Base-by-base conservation (phyloP, 2,329 filamentous ascomycete species). In the Ceratocystis ficicola region DNA sequence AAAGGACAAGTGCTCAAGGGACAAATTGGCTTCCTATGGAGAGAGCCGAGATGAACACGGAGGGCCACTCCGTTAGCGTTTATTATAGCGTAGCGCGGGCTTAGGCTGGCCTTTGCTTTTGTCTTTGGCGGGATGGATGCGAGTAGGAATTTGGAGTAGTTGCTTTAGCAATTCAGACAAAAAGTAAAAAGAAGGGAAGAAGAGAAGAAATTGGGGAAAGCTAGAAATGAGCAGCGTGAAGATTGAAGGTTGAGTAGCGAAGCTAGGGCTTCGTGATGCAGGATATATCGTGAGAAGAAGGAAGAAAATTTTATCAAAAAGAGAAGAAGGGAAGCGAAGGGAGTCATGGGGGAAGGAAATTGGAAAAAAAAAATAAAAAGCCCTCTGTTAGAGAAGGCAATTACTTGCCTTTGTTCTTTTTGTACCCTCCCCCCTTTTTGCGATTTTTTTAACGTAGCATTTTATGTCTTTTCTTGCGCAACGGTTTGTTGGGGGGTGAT, bases 351-450 rank as follows among this genome's bases (percentile, higher is more conserved):
- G 48, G 12, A 41, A 41, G 2, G 2, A 25, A 22, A 5, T 8
- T 50, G 10, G 46, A 20, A 50, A 20, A 32, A 46, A 10, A 17
- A 36, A 28, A 32, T 20, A 57, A 36, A 22, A 22, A 10, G n/a
- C 22, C 10, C 3, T 12, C 36, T 1, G 3, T 5, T 15, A 57
- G 48, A 41, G 28, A 64, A 28, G 15, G 59, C 59, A 52, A 4
- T 52, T 41, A 25, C 17, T 46, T 5, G 36, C 36, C 60, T 62
- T 62, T 30, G 36, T 46, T 62, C 59, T 32, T 44, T 46, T 62
- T 30, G 17, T 48, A 2, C 20, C 36, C 15, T 44, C 20, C 59
- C 41, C 32, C 32, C n/a, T 44, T 62, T 32, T 44, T 62, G 44
- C 44, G 17, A 25, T 41, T 22, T 15, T 32, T 22, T 62, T 36